Evolutionary conservation across 768 basidiomycete species (phyloP), one percentile per base, ranked within the genome.

Genomic region (Tylopilus sp.): DNA sequence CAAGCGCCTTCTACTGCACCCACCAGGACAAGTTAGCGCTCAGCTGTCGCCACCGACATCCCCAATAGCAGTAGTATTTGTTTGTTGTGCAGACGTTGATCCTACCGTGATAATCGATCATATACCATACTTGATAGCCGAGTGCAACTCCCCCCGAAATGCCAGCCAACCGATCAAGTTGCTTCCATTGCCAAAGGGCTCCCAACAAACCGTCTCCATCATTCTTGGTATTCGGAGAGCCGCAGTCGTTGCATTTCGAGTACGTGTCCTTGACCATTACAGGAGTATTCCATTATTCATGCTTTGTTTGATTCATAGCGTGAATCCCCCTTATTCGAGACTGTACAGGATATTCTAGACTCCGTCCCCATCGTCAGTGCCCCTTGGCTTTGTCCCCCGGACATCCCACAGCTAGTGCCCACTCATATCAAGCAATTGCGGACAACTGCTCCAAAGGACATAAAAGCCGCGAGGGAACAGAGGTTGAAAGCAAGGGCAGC

Each of bases 371-470:
- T 75, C 18, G 62, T 87, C 13, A 70, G 75, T 15, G 88, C 89
- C 0, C 72, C 83, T 6, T 95, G 91, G 91, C 71, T 81, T 13
- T 67, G 74, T 4, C 59, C 69, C 28, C 40, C 57, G 13, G 44
- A 47, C 6, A 25, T 51, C 47, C 44, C 49, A 40, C 48, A 67
- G 17, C 71, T 85, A 22, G 69, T 87, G 38, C 82, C 86, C 3
- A 91, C 90, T 0, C 86, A 91, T 61, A 76, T 92, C 57, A 95
- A 93, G 62, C 89, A 91, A 57, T 64, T 92, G 20, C 77, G 78
- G 17, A 94, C 92, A 3, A 81, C 83, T 25, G 81, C 83, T 4
- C 91, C 91, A 2, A 83, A 80, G 59, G 87, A 93, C 60, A 87
- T 91, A 79, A 87, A 79, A 61, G 75, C 71, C 28, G 82, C 83